Evolutionary conservation across 768 basidiomycete genomes (phyloP).

Genomic region (Sutorius australiensis): DNA sequence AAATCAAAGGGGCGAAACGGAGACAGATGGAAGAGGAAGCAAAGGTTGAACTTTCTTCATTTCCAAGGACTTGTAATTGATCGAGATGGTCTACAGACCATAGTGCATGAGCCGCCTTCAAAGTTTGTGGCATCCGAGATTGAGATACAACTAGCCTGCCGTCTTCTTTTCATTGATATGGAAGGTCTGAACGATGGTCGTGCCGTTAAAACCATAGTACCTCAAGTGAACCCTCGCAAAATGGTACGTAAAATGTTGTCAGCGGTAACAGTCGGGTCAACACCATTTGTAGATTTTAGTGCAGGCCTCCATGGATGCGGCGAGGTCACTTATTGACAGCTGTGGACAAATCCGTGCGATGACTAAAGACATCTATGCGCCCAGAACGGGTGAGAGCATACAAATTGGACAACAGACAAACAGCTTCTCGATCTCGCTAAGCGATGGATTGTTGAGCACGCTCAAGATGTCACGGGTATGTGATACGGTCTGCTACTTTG

Average conservation of each 20-base stretch:
- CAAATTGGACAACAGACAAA: conserved; percentile 96
- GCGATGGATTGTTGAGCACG: conserved; percentile 77
- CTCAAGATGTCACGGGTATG: conserved; percentile 85
- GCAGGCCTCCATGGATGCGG: conserved; percentile 64
- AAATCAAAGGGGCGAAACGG: conserved; percentile 67
- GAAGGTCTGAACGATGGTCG: conserved; percentile 96
- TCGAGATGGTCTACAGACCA: conserved; percentile 47
- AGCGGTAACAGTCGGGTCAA: not conserved
- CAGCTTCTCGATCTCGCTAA: conserved; percentile 90
- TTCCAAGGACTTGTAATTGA: not conserved
- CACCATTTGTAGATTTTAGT: conserved; percentile 70
- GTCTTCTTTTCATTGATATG: conserved; percentile 89
- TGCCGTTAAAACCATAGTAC: conserved; percentile 93
- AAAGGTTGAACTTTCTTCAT: conserved; percentile 42
- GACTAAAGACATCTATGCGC: conserved; percentile 90
- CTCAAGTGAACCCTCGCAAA: conserved; percentile 94
- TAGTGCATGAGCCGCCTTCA: conserved; percentile 79
- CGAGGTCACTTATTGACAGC: conserved; percentile 71
- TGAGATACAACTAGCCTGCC: conserved; percentile 79
- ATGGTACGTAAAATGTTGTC: conserved; percentile 51
- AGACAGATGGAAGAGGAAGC: conserved; percentile 70
- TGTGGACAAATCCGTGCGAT: conserved; percentile 82
- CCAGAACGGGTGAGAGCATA: conserved; percentile 67
- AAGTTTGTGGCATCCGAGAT: conserved; percentile 79
- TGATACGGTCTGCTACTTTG: conserved; percentile 7